Evolutionary conservation across 2,329 filamentous ascomycete genomes (phyloP).

Genomic region (Botrytis hyacinthi): DNA sequence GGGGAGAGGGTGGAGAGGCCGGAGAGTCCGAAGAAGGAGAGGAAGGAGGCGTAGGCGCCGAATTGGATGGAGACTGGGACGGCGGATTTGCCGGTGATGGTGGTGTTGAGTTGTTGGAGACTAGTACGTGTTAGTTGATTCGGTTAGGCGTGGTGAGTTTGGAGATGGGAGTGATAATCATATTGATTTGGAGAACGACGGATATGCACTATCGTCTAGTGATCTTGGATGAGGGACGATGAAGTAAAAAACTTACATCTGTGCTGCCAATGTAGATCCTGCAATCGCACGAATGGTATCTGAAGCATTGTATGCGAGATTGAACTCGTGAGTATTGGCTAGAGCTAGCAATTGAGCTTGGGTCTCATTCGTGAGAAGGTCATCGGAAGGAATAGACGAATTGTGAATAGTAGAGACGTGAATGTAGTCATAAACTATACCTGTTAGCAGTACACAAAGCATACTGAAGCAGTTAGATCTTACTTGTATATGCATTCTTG

Average conservation of each 20-base stretch:
- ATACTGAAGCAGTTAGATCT: constrained; percentile 32
- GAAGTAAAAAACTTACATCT: constrained; percentile 41
- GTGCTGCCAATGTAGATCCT: constrained; percentile 55
- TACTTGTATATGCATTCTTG: constrained; percentile 62
- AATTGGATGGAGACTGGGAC: constrained; percentile 54
- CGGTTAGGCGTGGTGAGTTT: background rate
- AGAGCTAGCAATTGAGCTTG: constrained; percentile 67
- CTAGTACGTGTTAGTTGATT: background rate
- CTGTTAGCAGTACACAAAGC: constrained; percentile 2
- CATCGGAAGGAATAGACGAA: constrained; percentile 53
- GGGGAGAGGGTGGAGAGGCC: constrained; percentile 49
- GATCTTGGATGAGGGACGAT: background rate
- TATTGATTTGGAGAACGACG: background rate
- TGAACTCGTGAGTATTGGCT: constrained; percentile 78
- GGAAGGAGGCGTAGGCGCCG: constrained; percentile 60
- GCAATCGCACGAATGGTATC: constrained; percentile 61
- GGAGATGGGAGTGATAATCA: background rate
- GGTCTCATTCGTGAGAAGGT: constrained; percentile 58
- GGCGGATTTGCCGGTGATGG: constrained; percentile 47
- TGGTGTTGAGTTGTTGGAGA: constrained; percentile 51
- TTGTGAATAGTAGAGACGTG: constrained; percentile 62
- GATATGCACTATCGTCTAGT: constrained; percentile 10
- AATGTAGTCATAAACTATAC: constrained; percentile 56
- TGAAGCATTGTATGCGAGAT: constrained; percentile 76
- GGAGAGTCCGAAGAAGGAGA: constrained; percentile 61